Evolutionary conservation across 805 yeast genomes (phyloP).

Genomic region (Tanozyma kutaoensis): DNA sequence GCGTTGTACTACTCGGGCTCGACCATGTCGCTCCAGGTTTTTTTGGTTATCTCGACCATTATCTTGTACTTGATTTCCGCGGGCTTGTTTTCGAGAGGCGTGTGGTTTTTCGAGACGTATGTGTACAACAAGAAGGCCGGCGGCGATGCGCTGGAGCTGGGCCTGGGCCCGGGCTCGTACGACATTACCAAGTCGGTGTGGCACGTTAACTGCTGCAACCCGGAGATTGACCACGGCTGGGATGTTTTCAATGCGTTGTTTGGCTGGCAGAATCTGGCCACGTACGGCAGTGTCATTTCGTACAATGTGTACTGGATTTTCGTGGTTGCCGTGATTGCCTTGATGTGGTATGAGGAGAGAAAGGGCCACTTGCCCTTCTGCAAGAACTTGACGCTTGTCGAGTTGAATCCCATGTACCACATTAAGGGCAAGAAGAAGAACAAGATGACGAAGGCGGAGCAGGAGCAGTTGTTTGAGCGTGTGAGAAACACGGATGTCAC

Average conservation of each 20-base stretch:
- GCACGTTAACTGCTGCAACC: neutral
- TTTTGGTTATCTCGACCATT: neutral
- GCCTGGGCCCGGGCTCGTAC: neutral
- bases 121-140: neutral
- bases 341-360: neutral
- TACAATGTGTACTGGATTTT: neutral
- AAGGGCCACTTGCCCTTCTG: neutral
- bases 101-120: neutral
- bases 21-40: neutral
- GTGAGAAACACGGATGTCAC: neutral
- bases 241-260: neutral
- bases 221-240: neutral
- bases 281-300: neutral
- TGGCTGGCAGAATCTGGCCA: neutral
- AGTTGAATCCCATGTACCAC: neutral
- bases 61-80: neutral
- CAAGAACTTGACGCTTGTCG: neutral
- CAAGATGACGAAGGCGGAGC: neutral
- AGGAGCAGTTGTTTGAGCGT: neutral
- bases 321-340: neutral
- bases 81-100: neutral
- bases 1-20: neutral
- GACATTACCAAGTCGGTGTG: neutral
- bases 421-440: neutral
- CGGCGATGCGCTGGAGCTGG: neutral